Conservation (phyloP, 257 asterid species). For the Salvia splendens region DNA sequence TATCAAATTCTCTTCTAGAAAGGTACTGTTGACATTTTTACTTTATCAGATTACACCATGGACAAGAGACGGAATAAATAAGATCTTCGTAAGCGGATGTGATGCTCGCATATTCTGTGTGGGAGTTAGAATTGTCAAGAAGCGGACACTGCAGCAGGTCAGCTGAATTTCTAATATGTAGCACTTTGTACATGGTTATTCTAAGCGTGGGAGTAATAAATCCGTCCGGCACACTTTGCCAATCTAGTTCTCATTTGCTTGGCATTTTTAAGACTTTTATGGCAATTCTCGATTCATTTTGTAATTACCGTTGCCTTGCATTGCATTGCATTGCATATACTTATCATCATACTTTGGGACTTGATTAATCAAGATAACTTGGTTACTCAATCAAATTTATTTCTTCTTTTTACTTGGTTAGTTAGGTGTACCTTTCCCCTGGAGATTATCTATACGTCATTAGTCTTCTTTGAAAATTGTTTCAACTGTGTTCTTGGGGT, state of each 20-base stretch:
- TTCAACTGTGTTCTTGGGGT: conserved; percentile 9
- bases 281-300: not conserved
- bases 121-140: conserved; percentile 92
- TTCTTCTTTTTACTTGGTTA: not conserved
- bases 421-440: not conserved
- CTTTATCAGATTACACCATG: conserved; percentile 80
- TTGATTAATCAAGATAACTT: not conserved
- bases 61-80: conserved; percentile 92
- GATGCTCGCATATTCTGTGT: conserved; percentile 91
- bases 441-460: not conserved
- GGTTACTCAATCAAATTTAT: not conserved
- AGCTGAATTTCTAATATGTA: conserved; percentile 27
- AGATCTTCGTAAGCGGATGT: conserved; percentile 76
- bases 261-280: conserved; percentile 14
- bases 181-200: not conserved
- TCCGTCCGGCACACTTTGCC: not conserved
- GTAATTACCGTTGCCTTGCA: conserved; percentile 2
- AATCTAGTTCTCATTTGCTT: conserved; percentile 8
- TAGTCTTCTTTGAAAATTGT: not conserved
- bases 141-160: conserved; percentile 85
- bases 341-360: not conserved
- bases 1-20: not conserved
- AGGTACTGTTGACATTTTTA: conserved; percentile 23
- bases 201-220: conserved; percentile 17
- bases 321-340: conserved; percentile 12